Conservation (phyloP, 495 filamentous ascomycete species). For the Neurospora sp. region DNA sequence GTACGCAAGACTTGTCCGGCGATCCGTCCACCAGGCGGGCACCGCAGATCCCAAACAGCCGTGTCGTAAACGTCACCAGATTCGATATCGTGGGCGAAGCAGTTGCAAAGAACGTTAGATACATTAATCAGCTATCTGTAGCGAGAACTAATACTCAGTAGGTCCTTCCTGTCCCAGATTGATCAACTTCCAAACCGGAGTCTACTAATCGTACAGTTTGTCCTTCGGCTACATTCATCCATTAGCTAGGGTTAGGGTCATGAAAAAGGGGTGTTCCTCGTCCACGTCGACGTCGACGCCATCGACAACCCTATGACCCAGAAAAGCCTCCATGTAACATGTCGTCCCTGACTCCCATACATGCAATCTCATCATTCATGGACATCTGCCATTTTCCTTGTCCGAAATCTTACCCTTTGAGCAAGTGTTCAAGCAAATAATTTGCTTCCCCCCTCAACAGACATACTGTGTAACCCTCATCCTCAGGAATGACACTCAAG, state of each 20-base stretch:
- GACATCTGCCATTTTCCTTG: fast-evolving
- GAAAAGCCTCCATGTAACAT: background rate
- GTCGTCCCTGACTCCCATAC: background rate
- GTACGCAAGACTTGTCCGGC: background rate
- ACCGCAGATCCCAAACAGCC: background rate
- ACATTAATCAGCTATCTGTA: background rate
- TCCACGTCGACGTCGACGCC: background rate
- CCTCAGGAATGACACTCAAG: background rate
- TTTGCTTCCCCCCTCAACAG: no score
- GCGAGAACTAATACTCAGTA: background rate
- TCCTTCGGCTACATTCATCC: background rate
- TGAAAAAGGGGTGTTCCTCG: background rate
- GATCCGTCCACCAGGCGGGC: background rate
- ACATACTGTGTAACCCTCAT: background rate
- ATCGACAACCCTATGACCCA: background rate
- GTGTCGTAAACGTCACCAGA: background rate
- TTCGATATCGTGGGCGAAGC: background rate
- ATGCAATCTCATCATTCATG: background rate
- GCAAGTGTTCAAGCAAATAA: background rate
- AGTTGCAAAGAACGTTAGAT: background rate
- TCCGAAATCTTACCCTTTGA: background rate
- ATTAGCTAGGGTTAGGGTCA: background rate
- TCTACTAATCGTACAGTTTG: background rate
- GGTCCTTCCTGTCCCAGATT: background rate
- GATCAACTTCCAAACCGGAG: background rate